Conservation (phyloP, 2,329 filamentous ascomycete species). For the Fusarium circinatum region DNA sequence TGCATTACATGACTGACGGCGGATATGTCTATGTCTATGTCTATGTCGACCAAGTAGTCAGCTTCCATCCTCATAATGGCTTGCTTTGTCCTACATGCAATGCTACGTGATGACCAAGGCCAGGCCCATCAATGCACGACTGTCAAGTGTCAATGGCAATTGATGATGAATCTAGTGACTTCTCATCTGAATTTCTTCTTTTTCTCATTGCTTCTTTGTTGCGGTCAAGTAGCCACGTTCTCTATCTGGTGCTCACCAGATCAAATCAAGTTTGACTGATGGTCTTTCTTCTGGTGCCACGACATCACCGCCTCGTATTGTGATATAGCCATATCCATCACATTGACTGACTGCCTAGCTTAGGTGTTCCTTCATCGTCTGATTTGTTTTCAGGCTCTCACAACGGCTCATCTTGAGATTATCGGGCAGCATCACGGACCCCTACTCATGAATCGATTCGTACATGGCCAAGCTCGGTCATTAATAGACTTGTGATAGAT, state of each 20-base stretch:
- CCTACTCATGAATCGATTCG: constrained; percentile 5
- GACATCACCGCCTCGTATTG: constrained; percentile 39
- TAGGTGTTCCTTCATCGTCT: constrained; percentile 2
- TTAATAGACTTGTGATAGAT: constrained; percentile 38
- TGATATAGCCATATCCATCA: constrained; percentile 28
- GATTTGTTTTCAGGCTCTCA: constrained; percentile 26
- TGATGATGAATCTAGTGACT: background rate
- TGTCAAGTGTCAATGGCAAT: constrained; percentile 31
- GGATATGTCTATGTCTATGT: background rate
- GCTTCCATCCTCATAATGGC: constrained; percentile 12
- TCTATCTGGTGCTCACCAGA: constrained; percentile 29
- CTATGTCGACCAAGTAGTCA: background rate
- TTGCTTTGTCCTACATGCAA: constrained; percentile 31
- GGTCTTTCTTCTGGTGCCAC: constrained; percentile 35
- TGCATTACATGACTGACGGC: background rate
- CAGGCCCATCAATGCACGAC: constrained; percentile 18
- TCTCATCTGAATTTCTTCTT: background rate
- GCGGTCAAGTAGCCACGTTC: constrained; percentile 2
- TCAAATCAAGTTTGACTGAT: constrained; percentile 28
- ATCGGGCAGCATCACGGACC: constrained; percentile 22
- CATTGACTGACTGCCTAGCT: constrained; percentile 3
- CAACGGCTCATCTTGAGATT: constrained; percentile 18
- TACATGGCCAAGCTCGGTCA: constrained; percentile 11
- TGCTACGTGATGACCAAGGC: constrained; percentile 30
- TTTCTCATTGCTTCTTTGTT: background rate